phyloP scores from a whole-genome alignment of 805 yeast species.

The Nakazawaea molendinolei region DNA sequence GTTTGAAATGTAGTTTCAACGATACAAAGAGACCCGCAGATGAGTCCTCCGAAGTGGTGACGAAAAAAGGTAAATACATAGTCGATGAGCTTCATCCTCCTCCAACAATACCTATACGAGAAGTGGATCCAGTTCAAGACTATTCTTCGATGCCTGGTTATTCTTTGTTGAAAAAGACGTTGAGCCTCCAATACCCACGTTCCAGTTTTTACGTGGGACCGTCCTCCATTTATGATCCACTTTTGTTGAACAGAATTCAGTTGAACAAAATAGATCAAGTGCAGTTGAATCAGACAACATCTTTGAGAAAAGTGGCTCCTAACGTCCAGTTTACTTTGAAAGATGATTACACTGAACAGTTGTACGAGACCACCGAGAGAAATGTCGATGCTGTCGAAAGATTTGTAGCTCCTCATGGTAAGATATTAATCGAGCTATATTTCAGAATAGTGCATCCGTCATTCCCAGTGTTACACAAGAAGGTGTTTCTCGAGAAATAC shows the following conservation, averaged over 20 bases:
- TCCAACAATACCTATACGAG: conserved; percentile 37
- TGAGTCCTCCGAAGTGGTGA: conserved; percentile 17
- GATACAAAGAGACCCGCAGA: conserved; percentile 35
- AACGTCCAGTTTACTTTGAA: conserved; percentile 70
- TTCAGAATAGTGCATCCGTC: conserved; percentile 86
- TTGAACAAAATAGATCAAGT: conserved; percentile 76
- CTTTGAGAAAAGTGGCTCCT: conserved; percentile 74
- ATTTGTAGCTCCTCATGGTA: conserved; percentile 90
- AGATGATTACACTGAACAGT: conserved; percentile 71
- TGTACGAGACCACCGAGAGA: conserved; percentile 61
- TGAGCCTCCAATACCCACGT: conserved; percentile 80
- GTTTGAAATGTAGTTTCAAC: conserved; percentile 69
- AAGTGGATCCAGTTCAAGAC: conserved; percentile 57
- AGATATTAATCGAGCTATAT: conserved; percentile 68
- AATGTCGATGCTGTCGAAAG: conserved; percentile 81
- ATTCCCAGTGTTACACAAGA: conserved; percentile 85
- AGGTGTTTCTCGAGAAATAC: conserved; percentile 87
- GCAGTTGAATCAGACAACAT: conserved; percentile 56
- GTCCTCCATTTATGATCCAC: conserved; percentile 75
- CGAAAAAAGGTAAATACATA: conserved; percentile 19
- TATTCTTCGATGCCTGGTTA: conserved; percentile 58
- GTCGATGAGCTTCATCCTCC: conserved; percentile 31
- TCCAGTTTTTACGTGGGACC: conserved; percentile 88
- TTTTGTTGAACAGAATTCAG: conserved; percentile 56
- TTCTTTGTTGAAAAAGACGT: conserved; percentile 59